Base-by-base conservation (phyloP, 2,329 filamentous ascomycete species). In the Cyphellophora europaea region DNA sequence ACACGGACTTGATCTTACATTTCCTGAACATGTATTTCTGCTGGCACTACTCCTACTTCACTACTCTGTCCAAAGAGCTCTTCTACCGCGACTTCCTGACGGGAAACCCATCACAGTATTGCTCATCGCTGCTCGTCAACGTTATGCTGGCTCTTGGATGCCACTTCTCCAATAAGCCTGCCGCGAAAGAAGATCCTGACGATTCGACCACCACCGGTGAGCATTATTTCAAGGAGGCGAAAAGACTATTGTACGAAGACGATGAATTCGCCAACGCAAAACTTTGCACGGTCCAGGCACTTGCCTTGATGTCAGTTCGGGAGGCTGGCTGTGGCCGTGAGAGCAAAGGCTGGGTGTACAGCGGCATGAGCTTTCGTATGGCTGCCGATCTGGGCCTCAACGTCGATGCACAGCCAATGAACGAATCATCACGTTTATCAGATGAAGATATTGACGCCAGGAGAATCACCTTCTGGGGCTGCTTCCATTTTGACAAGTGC, bases 291-390 rank as follows among this genome's bases (percentile, higher is more conserved):
- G 87, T 96, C 1, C 91, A 98, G 61, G 91, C 91, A 1, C 64
- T 96, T 36, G 88, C 87, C 0, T 66, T 96, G 43, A 95, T 98
- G 88, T 95, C 88, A 5, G 89, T 96, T 1, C 73, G 91, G 41
- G 91, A 98, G 63, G 91, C 89, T 3, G 91, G 91, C 1, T 96
- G 89, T 56, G 89, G 85, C 0, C 74, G 89, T 27, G 91, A 96
- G 61, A 86, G 86, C 25, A 93, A 91, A 58, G 91, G 91, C 1
- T 98, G 91, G 91, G 87, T 95, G 3, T 96, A 96, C 58, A 94
- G 86, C 51, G 89, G 91, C 32, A 95, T 98, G 84, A 91, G 84
- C 51, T 96, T 98, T 56, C 80, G 91, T 29, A 96, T 98, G 89
- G 89, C 88, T 1, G 83, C 82, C 56, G 91, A 98, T 51, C 74